phyloP scores from a whole-genome alignment of 345 rosid genomes.

The Turritis glabra region DNA sequence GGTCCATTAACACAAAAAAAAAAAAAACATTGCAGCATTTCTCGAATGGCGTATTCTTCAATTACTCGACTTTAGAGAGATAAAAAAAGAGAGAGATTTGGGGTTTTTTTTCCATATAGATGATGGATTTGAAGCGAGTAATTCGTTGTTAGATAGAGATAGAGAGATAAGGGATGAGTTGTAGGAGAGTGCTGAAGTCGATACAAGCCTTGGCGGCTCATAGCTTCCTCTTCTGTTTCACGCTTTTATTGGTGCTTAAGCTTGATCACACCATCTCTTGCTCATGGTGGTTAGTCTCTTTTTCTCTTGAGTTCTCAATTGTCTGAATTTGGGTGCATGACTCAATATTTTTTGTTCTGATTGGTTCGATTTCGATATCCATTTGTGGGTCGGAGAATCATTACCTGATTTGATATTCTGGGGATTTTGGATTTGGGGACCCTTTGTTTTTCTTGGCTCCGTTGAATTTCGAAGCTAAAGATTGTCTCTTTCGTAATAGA shows the following conservation, averaged over 20 bases:
- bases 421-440: not conserved
- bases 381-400: not conserved
- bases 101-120: not conserved
- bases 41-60: constrained; percentile 26
- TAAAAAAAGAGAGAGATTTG: not conserved
- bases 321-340: constrained; percentile 20
- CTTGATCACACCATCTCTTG: constrained; percentile 58
- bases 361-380: constrained; percentile 21
- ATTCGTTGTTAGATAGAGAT: constrained; percentile 1
- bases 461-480: constrained; percentile 14
- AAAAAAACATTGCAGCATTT: constrained; percentile 6
- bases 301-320: not conserved
- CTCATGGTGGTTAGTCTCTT: constrained; percentile 84
- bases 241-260: constrained; percentile 71
- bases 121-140: constrained; percentile 10
- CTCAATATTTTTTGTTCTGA: not conserved
- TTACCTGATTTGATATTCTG: not conserved
- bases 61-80: constrained; percentile 17
- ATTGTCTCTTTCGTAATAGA: constrained; percentile 3
- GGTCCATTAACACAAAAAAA: constrained; percentile 27
- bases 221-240: constrained; percentile 64
- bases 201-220: constrained; percentile 88
- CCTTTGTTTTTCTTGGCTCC: not conserved
- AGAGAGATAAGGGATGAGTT: constrained; percentile 52
- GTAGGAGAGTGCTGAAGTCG: constrained; percentile 92